Conservation (phyloP, 352 stramenopile genomes). For the Globisporangium radiosum region DNA sequence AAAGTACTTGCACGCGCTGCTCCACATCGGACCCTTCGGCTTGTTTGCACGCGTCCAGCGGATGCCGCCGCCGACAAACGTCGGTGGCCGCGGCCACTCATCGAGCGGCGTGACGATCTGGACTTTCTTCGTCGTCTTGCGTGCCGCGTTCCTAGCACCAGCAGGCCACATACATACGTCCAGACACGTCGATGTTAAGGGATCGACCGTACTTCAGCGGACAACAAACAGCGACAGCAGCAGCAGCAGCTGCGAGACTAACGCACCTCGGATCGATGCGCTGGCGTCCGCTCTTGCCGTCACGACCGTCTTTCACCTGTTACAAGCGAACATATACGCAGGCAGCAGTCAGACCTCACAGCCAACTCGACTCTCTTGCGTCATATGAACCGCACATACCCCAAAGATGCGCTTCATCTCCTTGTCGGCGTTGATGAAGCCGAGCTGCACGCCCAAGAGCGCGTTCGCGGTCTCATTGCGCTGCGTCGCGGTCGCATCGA, state of each 20-base stretch:
- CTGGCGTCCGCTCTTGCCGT: slow-evolving; percentile 30
- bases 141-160: slow-evolving; percentile 36
- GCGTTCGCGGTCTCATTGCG: slow-evolving; percentile 42
- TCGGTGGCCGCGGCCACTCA: slow-evolving; percentile 79
- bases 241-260: background rate
- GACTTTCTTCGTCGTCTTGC: slow-evolving; percentile 67
- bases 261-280: slow-evolving; percentile 53
- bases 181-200: background rate
- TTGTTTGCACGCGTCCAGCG: slow-evolving; percentile 82
- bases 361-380: background rate
- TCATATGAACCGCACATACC: slow-evolving; percentile 18
- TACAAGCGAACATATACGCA: background rate
- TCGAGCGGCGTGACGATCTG: slow-evolving; percentile 70
- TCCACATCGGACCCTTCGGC: slow-evolving; percentile 56
- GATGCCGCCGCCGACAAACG: slow-evolving; percentile 81
- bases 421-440: slow-evolving; percentile 79
- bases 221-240: too few relatives aligned
- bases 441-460: slow-evolving; percentile 60
- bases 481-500: slow-evolving; percentile 19
- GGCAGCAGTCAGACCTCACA: background rate
- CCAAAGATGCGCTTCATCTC: slow-evolving; percentile 89
- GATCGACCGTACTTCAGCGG: background rate
- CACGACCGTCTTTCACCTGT: slow-evolving; percentile 51
- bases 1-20: slow-evolving; percentile 69
- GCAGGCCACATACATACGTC: background rate